Base-by-base conservation (phyloP, 75 land plant genomes). In the Selaginella moellendorffii region DNA sequence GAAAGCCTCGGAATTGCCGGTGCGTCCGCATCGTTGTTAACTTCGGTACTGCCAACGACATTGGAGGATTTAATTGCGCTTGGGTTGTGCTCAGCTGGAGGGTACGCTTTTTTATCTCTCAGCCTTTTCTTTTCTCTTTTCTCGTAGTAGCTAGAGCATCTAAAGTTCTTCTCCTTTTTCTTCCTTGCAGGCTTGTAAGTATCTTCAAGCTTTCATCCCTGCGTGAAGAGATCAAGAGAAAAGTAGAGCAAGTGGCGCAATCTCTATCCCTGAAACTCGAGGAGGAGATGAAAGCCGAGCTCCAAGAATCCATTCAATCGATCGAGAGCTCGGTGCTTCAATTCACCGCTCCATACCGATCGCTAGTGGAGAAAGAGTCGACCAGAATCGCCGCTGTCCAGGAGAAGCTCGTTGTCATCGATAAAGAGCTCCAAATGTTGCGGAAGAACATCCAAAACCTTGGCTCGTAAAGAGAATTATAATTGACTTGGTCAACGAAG, bases 1-100 rank as follows among this genome's bases (percentile, higher is more conserved):
- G 85, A 90, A 36, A 90, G 99, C 51, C 64, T 95, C 9, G 99
- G 96, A 66, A 87, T 79, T 42, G 99, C 99, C 36, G 96, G 99
- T 31, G 65, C 88, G 12, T 88, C 99, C 52, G 99, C 99, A 29
- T 95, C 96, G 20, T 80, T 95, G 5, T 70, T 95, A 53, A 95
- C 90, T 26, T 83, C 90, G 53, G 83, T 95, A 30, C 64, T 95
- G 30, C 90, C 96, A 21, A 83, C 85, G 21, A 89, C 99, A 46
- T 29, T 89, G 24, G 99, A 95, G 64, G 99, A 95, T 80, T 82
- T 95, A 69, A 74, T 95, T 56, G 99, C 90, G 53, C 77, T 95
- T 31, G 85, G 81, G 27, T 69, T 95, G 20, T 95, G 99, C 69
- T 85, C 96, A 63, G 90, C 90, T 68, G 99, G 96, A 67, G 99